Percentiles rank a stretch among this genome's conserved stretches.
Evolutionary conservation across 345 rosid genomes (phyloP).

Genomic region (Populus tremula): DNA sequence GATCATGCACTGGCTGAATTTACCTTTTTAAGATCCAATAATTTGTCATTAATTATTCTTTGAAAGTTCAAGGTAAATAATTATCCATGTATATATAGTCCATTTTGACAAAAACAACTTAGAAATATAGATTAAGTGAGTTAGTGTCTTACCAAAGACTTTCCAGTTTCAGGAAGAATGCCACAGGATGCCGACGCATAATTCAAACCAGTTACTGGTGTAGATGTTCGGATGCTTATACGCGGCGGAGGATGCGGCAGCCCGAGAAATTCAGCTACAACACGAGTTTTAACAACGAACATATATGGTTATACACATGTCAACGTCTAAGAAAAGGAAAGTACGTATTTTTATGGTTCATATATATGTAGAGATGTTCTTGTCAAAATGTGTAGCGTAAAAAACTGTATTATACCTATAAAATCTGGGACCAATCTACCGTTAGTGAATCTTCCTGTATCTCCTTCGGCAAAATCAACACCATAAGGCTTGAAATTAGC

Average conservation of each 20-base stretch:
- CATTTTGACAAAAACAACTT: not conserved
- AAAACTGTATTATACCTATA: constrained; percentile 15
- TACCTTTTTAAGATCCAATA: not conserved
- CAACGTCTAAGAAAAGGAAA: not conserved
- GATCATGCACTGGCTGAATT: not conserved
- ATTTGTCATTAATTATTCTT: not conserved
- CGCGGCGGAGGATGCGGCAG: constrained; percentile 47
- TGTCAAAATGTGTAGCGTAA: not conserved
- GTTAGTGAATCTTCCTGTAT: constrained; percentile 52
- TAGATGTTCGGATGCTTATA: constrained; percentile 6
- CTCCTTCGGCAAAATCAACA: constrained; percentile 24
- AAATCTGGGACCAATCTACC: constrained; percentile 45
- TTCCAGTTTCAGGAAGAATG: constrained; percentile 45
- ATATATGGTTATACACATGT: not conserved
- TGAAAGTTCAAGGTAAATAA: not conserved
- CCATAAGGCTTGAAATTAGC: constrained; percentile 47
- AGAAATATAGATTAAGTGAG: not conserved
- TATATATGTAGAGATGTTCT: not conserved
- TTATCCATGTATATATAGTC: not conserved
- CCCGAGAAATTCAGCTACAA: constrained; percentile 43
- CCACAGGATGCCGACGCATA: constrained; percentile 51
- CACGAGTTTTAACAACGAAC: not conserved
- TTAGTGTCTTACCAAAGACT: constrained; percentile 20
- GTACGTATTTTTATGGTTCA: too few relatives aligned
- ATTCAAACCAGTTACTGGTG: constrained; percentile 34